A percentile compares a stretch with the other conserved stretches of the same genome.
phyloP scores from a whole-genome alignment of 2,329 filamentous ascomycete species.

The Cordyceps cicadae region DNA sequence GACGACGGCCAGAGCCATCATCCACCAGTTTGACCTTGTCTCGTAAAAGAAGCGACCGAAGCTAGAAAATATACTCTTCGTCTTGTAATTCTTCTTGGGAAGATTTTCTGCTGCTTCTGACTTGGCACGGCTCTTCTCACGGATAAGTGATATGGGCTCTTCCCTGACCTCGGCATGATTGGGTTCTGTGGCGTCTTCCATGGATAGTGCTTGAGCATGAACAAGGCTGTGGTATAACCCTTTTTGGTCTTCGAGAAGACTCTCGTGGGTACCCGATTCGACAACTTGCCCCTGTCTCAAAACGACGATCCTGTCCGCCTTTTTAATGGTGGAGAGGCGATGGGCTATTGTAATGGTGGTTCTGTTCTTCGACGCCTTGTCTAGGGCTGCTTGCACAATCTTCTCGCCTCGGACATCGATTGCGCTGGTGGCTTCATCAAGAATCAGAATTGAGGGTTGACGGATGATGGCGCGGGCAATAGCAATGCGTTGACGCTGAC shows the following conservation, averaged over 20 bases:
- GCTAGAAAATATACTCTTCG: constrained; percentile 40
- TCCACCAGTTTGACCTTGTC: constrained; percentile 41
- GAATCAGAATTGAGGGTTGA: constrained; percentile 59
- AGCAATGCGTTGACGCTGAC: constrained; percentile 63
- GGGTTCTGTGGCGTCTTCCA: constrained; percentile 37
- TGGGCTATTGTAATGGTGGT: constrained; percentile 71
- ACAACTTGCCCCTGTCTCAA: constrained; percentile 61
- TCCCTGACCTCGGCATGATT: constrained; percentile 28
- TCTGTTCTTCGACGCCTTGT: constrained; percentile 50
- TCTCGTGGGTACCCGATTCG: constrained; percentile 69
- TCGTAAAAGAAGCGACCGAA: constrained; percentile 51
- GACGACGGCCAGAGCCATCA: constrained; percentile 45
- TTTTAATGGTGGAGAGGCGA: constrained; percentile 64
- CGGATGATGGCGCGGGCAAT: constrained; percentile 62
- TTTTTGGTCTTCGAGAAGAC: constrained; percentile 50
- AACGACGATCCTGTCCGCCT: constrained; percentile 72
- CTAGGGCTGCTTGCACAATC: constrained; percentile 53
- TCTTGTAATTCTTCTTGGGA: constrained; percentile 25
- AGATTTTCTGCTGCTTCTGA: constrained; percentile 23
- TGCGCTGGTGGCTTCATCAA: constrained; percentile 73
- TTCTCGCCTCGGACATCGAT: constrained; percentile 48
- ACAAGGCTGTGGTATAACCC: constrained; percentile 65
- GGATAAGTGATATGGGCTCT: constrained; percentile 31
- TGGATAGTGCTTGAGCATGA: constrained; percentile 49
- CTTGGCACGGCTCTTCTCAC: constrained; percentile 38